Base-by-base conservation (phyloP, 2,329 filamentous ascomycete species). In the Trichophyton schoenleinii region DNA sequence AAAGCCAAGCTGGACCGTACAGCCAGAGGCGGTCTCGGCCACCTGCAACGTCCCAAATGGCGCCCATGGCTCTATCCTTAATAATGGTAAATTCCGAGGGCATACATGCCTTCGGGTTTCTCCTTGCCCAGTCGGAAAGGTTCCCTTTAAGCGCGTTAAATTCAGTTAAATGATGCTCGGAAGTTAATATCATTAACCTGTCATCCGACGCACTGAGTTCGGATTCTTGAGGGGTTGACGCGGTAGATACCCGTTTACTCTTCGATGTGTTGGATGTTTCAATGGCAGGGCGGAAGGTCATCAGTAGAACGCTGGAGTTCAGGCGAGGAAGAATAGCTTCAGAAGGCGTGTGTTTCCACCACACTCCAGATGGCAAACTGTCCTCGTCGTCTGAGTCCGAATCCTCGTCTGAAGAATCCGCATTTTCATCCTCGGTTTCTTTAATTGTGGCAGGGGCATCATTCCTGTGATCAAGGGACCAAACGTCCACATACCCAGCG, bases 401-500 rank as follows among this genome's bases (percentile, higher is more conserved):
- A 18, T 74, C 70, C 41, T 77, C 75, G 25, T 80, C 78, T 6
- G 79, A 79, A 18, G 77, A 76, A 9, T 77, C 74, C 5, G 75
- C 74, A 48, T 73, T 73, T 63, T 46, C 70, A 65, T 57, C 63
- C 62, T 62, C 67, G 69, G 64, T 75, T 72, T 70, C 74, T 8
- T 55, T 22, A 18, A 36, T 38, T 68, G 48, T 68, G 60, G 28
- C 70, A 69, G 65, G 70, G 34, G 74, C 75, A 1, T 70, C 65
- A 65, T 83, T 80, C 63, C 81, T 72, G 42, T 81, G 81, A 69
- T 83, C 80, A 60, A 95, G 74, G 1, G 90, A 76, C 88, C 91
- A 99, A 18, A 87, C 90, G 70, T 97, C 91, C 36, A 97, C 79
- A 72, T 86, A 90, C 49, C 94, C 94, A 49, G 87, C 86, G 59